Conservation (phyloP, 805 yeast species). For the Cyberlindnera bimundalis region DNA sequence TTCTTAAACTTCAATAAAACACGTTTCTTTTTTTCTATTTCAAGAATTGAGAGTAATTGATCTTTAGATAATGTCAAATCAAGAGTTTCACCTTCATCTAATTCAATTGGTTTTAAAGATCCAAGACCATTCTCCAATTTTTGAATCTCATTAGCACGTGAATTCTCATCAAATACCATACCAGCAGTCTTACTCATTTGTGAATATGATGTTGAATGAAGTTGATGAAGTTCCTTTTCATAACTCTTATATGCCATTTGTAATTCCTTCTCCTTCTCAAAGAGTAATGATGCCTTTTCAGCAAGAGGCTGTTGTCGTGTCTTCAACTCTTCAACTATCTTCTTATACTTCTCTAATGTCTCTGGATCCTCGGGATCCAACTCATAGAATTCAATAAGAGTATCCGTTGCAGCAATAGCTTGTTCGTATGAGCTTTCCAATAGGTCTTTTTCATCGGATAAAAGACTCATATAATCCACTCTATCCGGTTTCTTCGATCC, state of each 20-base stretch:
- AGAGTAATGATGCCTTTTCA: slow-evolving; percentile 7
- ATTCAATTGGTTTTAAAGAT: slow-evolving; percentile 14
- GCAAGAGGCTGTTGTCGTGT: slow-evolving; percentile 5
- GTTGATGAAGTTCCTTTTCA: slow-evolving; percentile 7
- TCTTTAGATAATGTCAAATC: slow-evolving; percentile 17
- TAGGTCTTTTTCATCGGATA: slow-evolving; percentile 11
- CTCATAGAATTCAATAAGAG: slow-evolving; percentile 17
- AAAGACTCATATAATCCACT: slow-evolving; percentile 1
- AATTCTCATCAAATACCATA: slow-evolving; percentile 15
- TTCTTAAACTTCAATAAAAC: slow-evolving; percentile 16
- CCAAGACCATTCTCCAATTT: slow-evolving; percentile 17
- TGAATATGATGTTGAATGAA: slow-evolving; percentile 12
- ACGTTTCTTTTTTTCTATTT: slow-evolving; percentile 23
- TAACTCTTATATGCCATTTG: slow-evolving; percentile 13
- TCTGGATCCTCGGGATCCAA: slow-evolving; percentile 13
- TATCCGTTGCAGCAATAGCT: slow-evolving; percentile 13
- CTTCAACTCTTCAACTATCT: slow-evolving; percentile 1
- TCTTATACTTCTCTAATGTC: slow-evolving; percentile 1
- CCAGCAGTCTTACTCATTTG: slow-evolving; percentile 19
- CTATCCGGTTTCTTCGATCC: neutral
- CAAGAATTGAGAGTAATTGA: slow-evolving; percentile 17
- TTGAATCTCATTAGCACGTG: slow-evolving; percentile 12
- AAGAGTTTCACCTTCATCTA: slow-evolving; percentile 12
- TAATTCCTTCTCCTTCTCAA: slow-evolving; percentile 14
- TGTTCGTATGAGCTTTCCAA: slow-evolving; percentile 12